These are phyloP conservation scores for Fraxinus nigra DNA, from an alignment of 305 asterid species.

Conservation along the genomic window DNA sequence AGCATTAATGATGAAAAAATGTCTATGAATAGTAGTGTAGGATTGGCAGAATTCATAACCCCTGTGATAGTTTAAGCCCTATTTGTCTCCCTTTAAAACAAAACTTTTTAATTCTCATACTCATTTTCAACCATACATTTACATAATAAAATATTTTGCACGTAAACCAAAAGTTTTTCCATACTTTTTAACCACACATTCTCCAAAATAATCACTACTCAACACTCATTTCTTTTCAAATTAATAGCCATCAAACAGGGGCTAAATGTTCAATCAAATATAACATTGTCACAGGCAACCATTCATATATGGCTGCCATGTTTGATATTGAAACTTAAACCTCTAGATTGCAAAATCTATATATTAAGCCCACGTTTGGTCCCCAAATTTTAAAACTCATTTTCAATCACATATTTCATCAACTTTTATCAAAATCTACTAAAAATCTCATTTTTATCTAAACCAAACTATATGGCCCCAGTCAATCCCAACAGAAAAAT, in stretches of 20 bases:
- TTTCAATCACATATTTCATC: not conserved
- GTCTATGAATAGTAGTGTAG: not conserved
- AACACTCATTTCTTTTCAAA: not conserved
- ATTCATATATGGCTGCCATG: slow-evolving; percentile 44
- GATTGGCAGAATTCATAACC: not conserved
- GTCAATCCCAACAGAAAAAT: slow-evolving; percentile 19
- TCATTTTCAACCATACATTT: not conserved
- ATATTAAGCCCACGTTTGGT: not conserved
- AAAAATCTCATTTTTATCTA: not conserved
- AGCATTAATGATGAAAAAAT: not conserved
- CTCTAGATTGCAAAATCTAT: not conserved
- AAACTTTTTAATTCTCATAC: not conserved
- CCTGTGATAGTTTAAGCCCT: not conserved
- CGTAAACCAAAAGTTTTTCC: not conserved
- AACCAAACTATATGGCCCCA: not conserved
- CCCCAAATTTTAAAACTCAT: not conserved
- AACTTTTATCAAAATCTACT: not conserved
- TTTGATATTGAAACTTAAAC: slow-evolving; percentile 25
- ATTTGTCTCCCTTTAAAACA: not conserved
- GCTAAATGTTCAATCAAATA: not conserved
- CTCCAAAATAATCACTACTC: not conserved
- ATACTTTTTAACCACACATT: not conserved
- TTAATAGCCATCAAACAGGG: not conserved
- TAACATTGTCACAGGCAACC: not conserved
- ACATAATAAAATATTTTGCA: not conserved